Percentiles rank a stretch among this genome's conserved stretches.
Evolutionary conservation across 78 protist genomes (phyloP).

Genomic region (Pigoraptor vietnamica): DNA sequence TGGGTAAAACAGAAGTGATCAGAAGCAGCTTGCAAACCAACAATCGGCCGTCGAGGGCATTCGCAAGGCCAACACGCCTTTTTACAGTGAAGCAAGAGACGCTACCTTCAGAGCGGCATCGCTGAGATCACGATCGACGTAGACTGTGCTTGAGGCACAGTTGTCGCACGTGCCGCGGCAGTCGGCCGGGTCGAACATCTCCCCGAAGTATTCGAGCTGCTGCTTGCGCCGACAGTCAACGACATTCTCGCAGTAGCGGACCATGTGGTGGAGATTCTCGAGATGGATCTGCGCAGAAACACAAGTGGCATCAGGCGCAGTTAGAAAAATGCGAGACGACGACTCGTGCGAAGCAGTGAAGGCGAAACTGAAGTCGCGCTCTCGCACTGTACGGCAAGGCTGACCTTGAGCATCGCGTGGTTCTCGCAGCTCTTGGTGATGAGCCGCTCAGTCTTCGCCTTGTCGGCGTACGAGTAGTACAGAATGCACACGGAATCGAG

Average conservation of each 20-base stretch:
- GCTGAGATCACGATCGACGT: not conserved
- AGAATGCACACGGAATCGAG: slow-evolving; percentile 56
- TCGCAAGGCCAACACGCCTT: no score
- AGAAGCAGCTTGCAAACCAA: no score
- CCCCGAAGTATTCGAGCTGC: slow-evolving; percentile 15
- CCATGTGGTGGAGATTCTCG: slow-evolving; percentile 25
- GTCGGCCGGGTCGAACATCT: not conserved
- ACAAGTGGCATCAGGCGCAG: not conserved
- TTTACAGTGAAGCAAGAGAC: no score
- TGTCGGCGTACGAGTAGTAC: slow-evolving; percentile 54
- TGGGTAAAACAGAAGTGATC: no score
- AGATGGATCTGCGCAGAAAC: not conserved
- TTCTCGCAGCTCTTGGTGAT: not conserved
- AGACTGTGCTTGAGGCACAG: not conserved
- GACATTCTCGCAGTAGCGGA: slow-evolving; percentile 54
- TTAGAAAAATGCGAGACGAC: not conserved
- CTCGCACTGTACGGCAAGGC: not conserved
- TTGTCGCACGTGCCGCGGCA: slow-evolving; percentile 25
- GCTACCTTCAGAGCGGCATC: not conserved
- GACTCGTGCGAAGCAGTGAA: not conserved
- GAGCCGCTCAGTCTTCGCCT: not conserved
- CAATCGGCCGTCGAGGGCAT: no score
- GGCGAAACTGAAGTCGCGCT: not conserved
- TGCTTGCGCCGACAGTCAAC: slow-evolving; percentile 26
- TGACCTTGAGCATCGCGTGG: not conserved